These are phyloP conservation scores for Monotropa hypopitys DNA, from an alignment of 179 eudicot genomes.

Conservation along the genomic window DNA sequence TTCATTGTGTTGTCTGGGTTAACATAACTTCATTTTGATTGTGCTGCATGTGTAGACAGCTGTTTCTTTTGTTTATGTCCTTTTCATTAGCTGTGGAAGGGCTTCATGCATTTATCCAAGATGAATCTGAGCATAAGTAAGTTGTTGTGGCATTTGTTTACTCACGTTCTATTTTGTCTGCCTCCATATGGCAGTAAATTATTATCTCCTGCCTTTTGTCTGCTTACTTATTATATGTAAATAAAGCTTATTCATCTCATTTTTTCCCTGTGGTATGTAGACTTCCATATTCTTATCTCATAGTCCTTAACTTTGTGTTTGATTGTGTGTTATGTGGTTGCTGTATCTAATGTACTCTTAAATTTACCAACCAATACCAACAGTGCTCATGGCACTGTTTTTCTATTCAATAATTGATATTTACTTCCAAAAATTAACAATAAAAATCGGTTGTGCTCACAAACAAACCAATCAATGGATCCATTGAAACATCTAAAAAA, in stretches of 20 bases:
- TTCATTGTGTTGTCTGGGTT: constrained; percentile 14
- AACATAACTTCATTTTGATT: constrained; percentile 25
- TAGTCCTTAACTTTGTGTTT: not conserved
- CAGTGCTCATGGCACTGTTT: not conserved
- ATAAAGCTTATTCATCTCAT: not conserved
- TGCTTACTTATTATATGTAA: not conserved
- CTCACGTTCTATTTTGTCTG: not conserved
- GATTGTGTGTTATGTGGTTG: not conserved
- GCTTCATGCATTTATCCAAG: constrained; percentile 91
- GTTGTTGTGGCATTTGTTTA: constrained; percentile 13
- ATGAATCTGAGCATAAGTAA: constrained; percentile 99
- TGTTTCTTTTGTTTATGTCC: constrained; percentile 89
- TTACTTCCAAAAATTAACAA: not conserved
- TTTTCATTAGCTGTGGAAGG: constrained; percentile 97
- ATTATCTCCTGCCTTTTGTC: not conserved
- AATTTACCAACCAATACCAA: not conserved
- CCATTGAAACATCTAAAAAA: not conserved
- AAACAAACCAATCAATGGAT: not conserved
- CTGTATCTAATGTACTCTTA: not conserved
- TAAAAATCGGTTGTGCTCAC: not conserved
- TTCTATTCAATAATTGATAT: not conserved
- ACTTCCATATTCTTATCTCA: not conserved
- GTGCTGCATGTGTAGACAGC: constrained; percentile 79
- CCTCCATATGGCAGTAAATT: not conserved
- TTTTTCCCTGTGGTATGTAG: not conserved